These are phyloP conservation scores for Claviceps spartinae DNA, from an alignment of 2,329 filamentous ascomycete species.

Conservation along the genomic window DNA sequence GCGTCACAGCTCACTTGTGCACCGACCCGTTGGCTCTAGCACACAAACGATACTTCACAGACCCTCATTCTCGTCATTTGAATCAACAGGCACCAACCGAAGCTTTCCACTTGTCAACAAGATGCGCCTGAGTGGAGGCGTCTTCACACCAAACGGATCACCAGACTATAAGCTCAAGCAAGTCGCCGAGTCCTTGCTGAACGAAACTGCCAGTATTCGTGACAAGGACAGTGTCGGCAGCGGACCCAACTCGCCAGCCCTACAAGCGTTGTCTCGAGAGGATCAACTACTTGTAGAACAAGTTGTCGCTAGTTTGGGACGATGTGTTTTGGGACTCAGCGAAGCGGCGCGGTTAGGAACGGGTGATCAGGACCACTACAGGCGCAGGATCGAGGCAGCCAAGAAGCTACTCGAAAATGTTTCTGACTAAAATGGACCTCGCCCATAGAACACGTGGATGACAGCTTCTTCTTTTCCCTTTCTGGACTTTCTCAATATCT, in stretches of 20 bases:
- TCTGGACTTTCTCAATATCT: not conserved
- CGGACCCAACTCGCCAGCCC: slow-evolving; percentile 25
- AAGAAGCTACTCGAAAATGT: slow-evolving; percentile 49
- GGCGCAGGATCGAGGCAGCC: slow-evolving; percentile 62
- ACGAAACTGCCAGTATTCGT: slow-evolving; percentile 30
- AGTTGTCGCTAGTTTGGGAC: slow-evolving; percentile 44
- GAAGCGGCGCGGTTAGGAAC: slow-evolving; percentile 40
- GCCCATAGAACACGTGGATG: no score
- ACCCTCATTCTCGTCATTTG: slow-evolving; percentile 42
- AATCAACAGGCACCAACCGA: slow-evolving; percentile 44
- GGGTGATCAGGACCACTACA: slow-evolving; percentile 49
- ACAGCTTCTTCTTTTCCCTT: not conserved
- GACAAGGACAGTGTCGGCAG: slow-evolving; percentile 19
- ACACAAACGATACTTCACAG: slow-evolving; percentile 30
- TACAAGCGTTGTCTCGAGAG: slow-evolving; percentile 35
- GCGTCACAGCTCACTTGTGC: slow-evolving; percentile 23
- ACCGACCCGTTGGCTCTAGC: slow-evolving; percentile 29
- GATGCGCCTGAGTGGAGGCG: slow-evolving; percentile 29
- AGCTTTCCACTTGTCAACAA: slow-evolving; percentile 49
- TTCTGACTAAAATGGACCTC: not conserved
- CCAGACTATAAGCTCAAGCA: slow-evolving; percentile 35
- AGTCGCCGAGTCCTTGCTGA: slow-evolving; percentile 35
- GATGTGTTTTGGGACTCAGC: slow-evolving; percentile 44
- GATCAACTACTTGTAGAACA: slow-evolving; percentile 48
- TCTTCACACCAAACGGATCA: slow-evolving; percentile 34